Base-by-base conservation (phyloP, 148 eudicot species). In the Fagopyrum homotropicum region DNA sequence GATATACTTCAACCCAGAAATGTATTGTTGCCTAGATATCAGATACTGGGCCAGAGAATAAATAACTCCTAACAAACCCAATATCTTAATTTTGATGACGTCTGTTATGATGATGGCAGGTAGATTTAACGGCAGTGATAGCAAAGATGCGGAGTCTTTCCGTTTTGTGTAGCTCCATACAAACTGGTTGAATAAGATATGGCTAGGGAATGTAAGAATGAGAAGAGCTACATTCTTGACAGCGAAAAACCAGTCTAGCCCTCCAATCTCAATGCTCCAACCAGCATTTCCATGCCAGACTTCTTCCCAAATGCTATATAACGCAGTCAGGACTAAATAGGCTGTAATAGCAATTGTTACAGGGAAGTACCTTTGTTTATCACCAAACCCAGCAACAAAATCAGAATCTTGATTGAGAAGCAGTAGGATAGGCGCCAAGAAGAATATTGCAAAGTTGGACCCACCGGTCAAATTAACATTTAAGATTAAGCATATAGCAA, bases 331-430 rank as follows among this genome's bases (percentile, higher is more conserved):
- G 26, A 86, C 89, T 86, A 95, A 82, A 76, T 95, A 90, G 1
- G 79, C 82, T 16, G 98, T 87, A 22, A 95, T 90, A 60, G 82
- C 98, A 29, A 85, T 81, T 44, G 86, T 84, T 12, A 95, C 98
- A 9, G 98, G 98, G 77, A 95, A 95, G 77, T 95, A 95, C 47
- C 99, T 86, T 75, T 95, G 99, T 77, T 92, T 95, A 74, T 95
- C 98, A 74, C 99, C 98, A 84, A 95, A 95, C 26, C 97, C 99
- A 76, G 97, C 98, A 66, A 92, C 91, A 79, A 95, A 92, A 85
- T 95, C 99, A 29, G 97, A 90, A 66, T 95, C 99, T 83, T 95
- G 99, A 79, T 95, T 95, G 44, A 95, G 94, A 50, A 95, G 82
- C 77, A 95, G 83, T 75, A 95, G 80, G 77, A 95, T 89, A 7